A percentile compares a stretch with the other conserved stretches of the same genome.
These are phyloP conservation scores for Buddleja alternifolia DNA, from an alignment of 257 asterid species.

Conservation along the genomic window DNA sequence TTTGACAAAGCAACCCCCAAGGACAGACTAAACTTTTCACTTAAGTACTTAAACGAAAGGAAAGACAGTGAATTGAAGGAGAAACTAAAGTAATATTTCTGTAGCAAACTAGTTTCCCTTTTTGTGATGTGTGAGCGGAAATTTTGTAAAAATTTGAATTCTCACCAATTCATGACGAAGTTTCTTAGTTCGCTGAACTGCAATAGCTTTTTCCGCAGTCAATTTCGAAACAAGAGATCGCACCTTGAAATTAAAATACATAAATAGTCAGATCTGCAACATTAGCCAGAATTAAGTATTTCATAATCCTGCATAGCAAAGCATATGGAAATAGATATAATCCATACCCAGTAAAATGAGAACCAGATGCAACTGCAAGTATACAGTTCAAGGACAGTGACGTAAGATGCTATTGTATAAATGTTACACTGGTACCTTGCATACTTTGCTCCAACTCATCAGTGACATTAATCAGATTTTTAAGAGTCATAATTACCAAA, in stretches of 20 bases:
- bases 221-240: slow-evolving; percentile 61
- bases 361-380: background rate
- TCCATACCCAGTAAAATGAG: background rate
- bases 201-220: slow-evolving; percentile 72
- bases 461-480: background rate
- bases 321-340: background rate
- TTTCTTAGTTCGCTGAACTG: slow-evolving; percentile 57
- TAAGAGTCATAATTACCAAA: too few relatives aligned
- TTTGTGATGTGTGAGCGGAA: background rate
- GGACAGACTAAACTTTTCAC: background rate
- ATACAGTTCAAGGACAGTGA: background rate
- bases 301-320: background rate
- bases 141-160: slow-evolving; percentile 6
- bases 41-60: slow-evolving; percentile 4
- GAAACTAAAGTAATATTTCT: slow-evolving; percentile 1
- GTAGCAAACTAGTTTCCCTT: background rate
- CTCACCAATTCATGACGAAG: slow-evolving; percentile 83
- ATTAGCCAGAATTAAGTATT: slow-evolving; percentile 6
- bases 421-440: background rate
- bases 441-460: background rate
- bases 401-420: background rate
- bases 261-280: background rate
- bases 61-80: background rate
- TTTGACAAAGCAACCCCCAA: too few relatives aligned
- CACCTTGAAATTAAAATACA: slow-evolving; percentile 44